A percentile compares a stretch with the other conserved stretches of the same genome.
phyloP scores from a whole-genome alignment of 495 filamentous ascomycete genomes.

The Neurospora sp. region DNA sequence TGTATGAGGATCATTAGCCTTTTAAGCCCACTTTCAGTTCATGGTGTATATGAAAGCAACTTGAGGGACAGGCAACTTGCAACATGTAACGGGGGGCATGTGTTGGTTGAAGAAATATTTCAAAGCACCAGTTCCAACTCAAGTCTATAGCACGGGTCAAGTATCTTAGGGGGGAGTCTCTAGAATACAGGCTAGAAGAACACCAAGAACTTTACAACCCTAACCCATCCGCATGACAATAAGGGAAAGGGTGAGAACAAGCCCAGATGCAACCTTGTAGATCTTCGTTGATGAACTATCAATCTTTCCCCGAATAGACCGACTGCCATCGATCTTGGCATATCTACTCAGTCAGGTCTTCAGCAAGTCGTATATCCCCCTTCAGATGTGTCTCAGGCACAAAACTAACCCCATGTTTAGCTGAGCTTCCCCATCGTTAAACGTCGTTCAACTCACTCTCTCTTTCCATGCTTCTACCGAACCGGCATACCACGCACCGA shows the following conservation, averaged over 20 bases:
- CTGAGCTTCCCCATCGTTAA: neutral
- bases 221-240: neutral
- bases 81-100: neutral
- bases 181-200: no score
- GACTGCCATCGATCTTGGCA: neutral
- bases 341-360: neutral
- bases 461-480: neutral
- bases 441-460: neutral
- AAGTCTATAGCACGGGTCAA: neutral
- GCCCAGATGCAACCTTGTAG: neutral
- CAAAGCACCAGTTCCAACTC: neutral
- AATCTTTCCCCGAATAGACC: neutral
- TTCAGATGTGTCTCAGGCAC: neutral
- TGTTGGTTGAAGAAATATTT: neutral
- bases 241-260: neutral
- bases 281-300: neutral
- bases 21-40: no score
- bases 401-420: neutral
- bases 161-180: neutral
- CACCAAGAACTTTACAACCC: neutral
- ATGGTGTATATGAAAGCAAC: neutral
- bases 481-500: neutral
- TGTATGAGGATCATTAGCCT: no score
- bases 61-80: neutral
- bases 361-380: neutral